Percentiles rank a stretch among this genome's conserved stretches.
Conservation (phyloP, 306 rosid genomes). For the Rosa chinensis region DNA sequence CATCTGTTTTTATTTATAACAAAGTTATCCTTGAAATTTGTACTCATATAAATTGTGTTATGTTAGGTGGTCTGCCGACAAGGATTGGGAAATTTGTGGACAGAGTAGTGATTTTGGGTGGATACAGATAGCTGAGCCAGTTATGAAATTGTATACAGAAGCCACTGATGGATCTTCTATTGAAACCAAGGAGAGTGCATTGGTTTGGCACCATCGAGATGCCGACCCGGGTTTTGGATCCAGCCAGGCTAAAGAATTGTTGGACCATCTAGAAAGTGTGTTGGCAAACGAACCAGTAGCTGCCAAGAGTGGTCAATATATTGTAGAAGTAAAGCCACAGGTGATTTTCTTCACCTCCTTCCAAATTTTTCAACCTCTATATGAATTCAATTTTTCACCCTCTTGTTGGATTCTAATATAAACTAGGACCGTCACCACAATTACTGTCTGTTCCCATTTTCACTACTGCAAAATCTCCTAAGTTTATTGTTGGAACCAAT, state of each 20-base stretch:
- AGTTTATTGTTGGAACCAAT: neutral
- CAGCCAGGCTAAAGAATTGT: constrained; percentile 66
- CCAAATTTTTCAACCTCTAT: neutral
- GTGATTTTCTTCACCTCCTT: constrained; percentile 26
- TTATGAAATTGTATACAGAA: constrained; percentile 61
- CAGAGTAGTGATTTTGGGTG: constrained; percentile 54
- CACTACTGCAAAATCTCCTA: neutral
- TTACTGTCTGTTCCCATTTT: neutral
- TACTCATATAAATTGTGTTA: neutral
- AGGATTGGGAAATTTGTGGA: constrained; percentile 57
- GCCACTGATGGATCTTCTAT: constrained; percentile 68
- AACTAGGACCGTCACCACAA: neutral
- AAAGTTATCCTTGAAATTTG: neutral
- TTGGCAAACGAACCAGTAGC: constrained; percentile 70
- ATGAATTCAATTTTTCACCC: neutral
- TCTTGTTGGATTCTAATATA: neutral
- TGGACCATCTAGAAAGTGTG: constrained; percentile 72
- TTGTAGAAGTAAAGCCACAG: constrained; percentile 80
- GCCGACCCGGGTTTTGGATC: constrained; percentile 71
- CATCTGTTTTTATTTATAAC: neutral
- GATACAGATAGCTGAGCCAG: constrained; percentile 65
- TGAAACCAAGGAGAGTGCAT: constrained; percentile 63
- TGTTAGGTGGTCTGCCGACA: constrained; percentile 57
- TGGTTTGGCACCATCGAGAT: constrained; percentile 76
- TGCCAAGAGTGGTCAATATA: constrained; percentile 62